Percentiles rank a stretch among this genome's conserved stretches.
These are phyloP conservation scores for Hypericum androsaemum DNA, from an alignment of 345 rosid species.

Conservation along the genomic window DNA sequence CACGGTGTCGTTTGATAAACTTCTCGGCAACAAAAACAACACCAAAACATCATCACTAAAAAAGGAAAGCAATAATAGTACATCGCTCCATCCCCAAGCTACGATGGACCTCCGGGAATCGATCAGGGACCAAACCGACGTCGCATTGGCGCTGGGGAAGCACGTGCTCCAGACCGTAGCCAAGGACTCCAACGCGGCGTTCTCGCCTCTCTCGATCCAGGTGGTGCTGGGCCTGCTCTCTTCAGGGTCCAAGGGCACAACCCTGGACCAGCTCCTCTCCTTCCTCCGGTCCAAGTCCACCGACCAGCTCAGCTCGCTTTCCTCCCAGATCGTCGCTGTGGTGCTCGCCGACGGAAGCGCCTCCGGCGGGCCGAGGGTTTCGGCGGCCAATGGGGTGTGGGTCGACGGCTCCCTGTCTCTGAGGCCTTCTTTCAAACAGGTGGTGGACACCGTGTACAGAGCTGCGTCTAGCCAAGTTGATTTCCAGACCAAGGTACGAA, in stretches of 20 bases:
- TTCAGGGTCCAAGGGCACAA: slow-evolving; percentile 52
- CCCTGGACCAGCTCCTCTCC: slow-evolving; percentile 66
- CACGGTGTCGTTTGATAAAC: too few species aligned
- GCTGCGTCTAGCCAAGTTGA: slow-evolving; percentile 53
- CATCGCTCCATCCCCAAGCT: too few species aligned
- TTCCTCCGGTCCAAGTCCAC: slow-evolving; percentile 51
- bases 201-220: slow-evolving; percentile 73
- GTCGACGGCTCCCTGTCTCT: slow-evolving; percentile 51
- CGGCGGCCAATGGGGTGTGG: slow-evolving; percentile 62
- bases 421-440: slow-evolving; percentile 46
- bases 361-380: slow-evolving; percentile 56
- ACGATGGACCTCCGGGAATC: slow-evolving; percentile 54
- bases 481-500: slow-evolving; percentile 57
- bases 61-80: too few species aligned
- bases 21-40: too few species aligned
- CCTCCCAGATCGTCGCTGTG: slow-evolving; percentile 46
- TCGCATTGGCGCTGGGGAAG: slow-evolving; percentile 38
- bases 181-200: slow-evolving; percentile 44
- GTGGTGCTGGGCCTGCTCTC: slow-evolving; percentile 60
- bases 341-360: slow-evolving; percentile 62
- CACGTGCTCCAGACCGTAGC: slow-evolving; percentile 38
- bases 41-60: too few species aligned
- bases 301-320: slow-evolving; percentile 45
- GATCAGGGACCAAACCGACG: slow-evolving; percentile 48
- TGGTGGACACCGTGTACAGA: slow-evolving; percentile 43